phyloP scores from a whole-genome alignment of 2,329 filamentous ascomycete genomes.

The Plenodomus lindquistii region DNA sequence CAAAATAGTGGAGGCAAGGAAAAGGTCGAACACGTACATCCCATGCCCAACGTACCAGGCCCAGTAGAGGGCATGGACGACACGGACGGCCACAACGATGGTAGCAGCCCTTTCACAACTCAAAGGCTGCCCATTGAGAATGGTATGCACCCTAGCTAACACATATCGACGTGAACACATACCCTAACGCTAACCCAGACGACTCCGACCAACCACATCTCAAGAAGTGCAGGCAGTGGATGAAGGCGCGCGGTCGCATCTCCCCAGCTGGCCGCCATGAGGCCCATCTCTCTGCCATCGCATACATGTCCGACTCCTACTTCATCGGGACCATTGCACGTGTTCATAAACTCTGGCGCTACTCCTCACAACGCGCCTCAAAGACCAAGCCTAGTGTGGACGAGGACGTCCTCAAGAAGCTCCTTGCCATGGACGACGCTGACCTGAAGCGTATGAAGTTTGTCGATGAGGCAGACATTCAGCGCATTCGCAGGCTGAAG shows the following conservation, averaged over 20 bases:
- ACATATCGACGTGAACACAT: background rate
- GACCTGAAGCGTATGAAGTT: constrained; percentile 48
- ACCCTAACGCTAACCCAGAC: constrained; percentile 28
- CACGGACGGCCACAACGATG: constrained; percentile 33
- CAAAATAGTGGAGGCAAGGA: constrained; percentile 62
- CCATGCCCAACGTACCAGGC: constrained; percentile 53
- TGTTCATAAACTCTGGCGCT: constrained; percentile 79
- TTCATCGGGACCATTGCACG: constrained; percentile 89
- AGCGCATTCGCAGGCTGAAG: constrained; percentile 40
- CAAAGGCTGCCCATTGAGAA: constrained; percentile 62
- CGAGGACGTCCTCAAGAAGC: constrained; percentile 49
- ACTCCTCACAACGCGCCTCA: constrained; percentile 55
- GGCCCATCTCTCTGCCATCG: constrained; percentile 83
- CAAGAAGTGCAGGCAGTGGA: constrained; percentile 70
- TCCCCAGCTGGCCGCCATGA: constrained; percentile 72
- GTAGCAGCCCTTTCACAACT: constrained; percentile 60
- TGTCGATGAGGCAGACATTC: constrained; percentile 57
- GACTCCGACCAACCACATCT: constrained; percentile 60
- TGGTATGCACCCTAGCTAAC: constrained; percentile 33
- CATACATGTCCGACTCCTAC: constrained; percentile 90
- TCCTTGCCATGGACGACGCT: constrained; percentile 51
- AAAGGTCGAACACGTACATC: constrained; percentile 66
- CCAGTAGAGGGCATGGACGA: constrained; percentile 48
- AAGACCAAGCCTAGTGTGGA: constrained; percentile 45
- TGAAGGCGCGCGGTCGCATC: constrained; percentile 74